Evolutionary conservation across 2,329 filamentous ascomycete species (phyloP).

Genomic region (Dissoconium aciculare): DNA sequence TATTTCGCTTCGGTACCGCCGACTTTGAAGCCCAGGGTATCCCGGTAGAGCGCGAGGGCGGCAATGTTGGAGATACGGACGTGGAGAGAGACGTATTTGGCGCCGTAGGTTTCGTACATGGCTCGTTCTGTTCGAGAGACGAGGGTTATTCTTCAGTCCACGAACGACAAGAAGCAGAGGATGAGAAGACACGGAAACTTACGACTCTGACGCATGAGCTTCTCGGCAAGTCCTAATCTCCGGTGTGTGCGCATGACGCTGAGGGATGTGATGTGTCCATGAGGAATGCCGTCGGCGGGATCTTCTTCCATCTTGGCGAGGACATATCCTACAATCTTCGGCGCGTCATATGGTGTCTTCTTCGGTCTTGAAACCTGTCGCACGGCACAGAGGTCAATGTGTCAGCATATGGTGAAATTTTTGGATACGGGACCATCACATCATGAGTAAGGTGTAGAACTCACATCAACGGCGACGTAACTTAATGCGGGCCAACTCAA

Average conservation of each 20-base stretch:
- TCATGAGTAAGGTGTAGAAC: too few species aligned
- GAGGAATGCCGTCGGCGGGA: conserved; percentile 72
- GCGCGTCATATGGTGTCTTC: conserved; percentile 70
- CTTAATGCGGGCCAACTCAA: conserved; percentile 95
- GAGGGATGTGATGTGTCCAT: conserved; percentile 91
- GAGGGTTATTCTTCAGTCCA: too few species aligned
- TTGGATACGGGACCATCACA: too few species aligned
- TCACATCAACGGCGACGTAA: conserved; percentile 79
- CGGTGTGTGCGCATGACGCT: conserved; percentile 95
- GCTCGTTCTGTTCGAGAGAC: conserved; percentile 51
- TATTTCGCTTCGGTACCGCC: conserved; percentile 80
- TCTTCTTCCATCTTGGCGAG: conserved; percentile 99
- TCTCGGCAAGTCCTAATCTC: conserved; percentile 81
- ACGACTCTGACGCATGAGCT: conserved; percentile 94
- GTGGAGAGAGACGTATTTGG: conserved; percentile 87
- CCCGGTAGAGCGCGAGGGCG: conserved; percentile 79
- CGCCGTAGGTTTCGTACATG: conserved; percentile 90
- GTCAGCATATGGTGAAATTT: neutral
- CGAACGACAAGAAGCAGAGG: too few species aligned
- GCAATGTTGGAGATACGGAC: conserved; percentile 89
- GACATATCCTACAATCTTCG: conserved; percentile 98
- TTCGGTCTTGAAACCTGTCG: conserved; percentile 54
- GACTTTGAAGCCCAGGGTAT: conserved; percentile 77
- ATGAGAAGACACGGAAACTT: too few species aligned
- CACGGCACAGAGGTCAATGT: neutral